phyloP scores from a whole-genome alignment of 192 early-diverging fungal species.

The Geranomyces michiganensis region DNA sequence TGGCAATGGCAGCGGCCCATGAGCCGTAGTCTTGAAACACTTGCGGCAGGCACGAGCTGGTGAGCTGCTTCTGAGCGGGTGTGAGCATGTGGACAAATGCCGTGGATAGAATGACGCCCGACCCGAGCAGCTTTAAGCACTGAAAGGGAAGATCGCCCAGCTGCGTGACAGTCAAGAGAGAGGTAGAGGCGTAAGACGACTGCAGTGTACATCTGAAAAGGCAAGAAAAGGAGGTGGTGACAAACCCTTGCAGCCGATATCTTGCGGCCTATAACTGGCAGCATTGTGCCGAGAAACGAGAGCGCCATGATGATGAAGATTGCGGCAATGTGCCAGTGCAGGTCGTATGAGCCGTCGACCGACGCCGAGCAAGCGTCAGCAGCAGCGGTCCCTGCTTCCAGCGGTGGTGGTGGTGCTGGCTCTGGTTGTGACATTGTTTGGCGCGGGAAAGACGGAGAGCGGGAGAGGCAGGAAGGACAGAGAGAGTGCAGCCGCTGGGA shows the following conservation, averaged over 20 bases:
- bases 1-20: constrained; percentile 34
- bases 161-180: background rate
- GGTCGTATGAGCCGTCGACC: constrained; percentile 24
- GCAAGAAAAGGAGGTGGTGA: too few relatives aligned
- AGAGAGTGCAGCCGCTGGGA: too few relatives aligned
- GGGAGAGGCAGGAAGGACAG: too few relatives aligned
- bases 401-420: background rate
- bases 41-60: constrained; percentile 42
- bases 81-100: constrained; percentile 53
- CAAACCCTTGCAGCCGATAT: constrained; percentile 2
- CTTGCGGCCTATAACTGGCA: constrained; percentile 26
- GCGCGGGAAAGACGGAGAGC: background rate
- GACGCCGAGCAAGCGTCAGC: background rate
- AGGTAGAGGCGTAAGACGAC: background rate
- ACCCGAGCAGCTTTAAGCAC: constrained; percentile 54
- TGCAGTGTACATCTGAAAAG: too few relatives aligned
- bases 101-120: constrained; percentile 52
- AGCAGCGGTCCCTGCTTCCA: background rate
- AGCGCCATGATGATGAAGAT: constrained; percentile 42
- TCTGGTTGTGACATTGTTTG: background rate
- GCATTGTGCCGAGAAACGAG: constrained; percentile 29
- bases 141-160: constrained; percentile 20
- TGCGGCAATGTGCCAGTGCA: constrained; percentile 29
- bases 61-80: constrained; percentile 34
- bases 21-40: constrained; percentile 34